Evolutionary conservation across 106 monocot species (phyloP).

Genomic region (Platanthera guangdongensis): DNA sequence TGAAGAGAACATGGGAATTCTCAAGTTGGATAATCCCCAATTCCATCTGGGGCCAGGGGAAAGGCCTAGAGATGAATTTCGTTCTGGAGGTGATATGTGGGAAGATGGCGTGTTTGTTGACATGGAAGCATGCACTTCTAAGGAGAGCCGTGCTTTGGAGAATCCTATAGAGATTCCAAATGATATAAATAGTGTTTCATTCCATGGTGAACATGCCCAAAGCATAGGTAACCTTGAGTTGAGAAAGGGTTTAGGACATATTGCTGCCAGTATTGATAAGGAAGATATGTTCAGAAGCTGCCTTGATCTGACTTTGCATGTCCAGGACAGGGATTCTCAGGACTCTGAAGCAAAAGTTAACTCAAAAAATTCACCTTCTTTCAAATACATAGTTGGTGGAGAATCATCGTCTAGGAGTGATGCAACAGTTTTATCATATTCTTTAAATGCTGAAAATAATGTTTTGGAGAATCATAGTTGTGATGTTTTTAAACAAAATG

Average conservation of each 20-base stretch:
- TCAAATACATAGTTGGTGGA: neutral
- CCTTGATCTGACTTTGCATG: slow-evolving; percentile 39
- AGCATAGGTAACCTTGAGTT: slow-evolving; percentile 1
- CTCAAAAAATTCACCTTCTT: slow-evolving; percentile 16
- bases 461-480: slow-evolving; percentile 5
- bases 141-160: slow-evolving; percentile 11
- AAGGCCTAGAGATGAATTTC: slow-evolving; percentile 46
- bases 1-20: slow-evolving; percentile 39
- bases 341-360: slow-evolving; percentile 11
- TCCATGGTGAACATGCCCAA: slow-evolving; percentile 13
- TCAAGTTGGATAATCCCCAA: slow-evolving; percentile 67
- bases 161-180: slow-evolving; percentile 5
- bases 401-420: neutral
- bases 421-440: slow-evolving; percentile 8
- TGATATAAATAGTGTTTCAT: slow-evolving; percentile 8
- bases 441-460: slow-evolving; percentile 6
- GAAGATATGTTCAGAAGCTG: slow-evolving; percentile 66
- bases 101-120: slow-evolving; percentile 37
- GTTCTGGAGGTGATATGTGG: slow-evolving; percentile 41
- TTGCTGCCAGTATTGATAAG: slow-evolving; percentile 19
- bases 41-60: slow-evolving; percentile 92
- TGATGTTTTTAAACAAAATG: slow-evolving; percentile 9
- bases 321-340: slow-evolving; percentile 13
- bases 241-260: slow-evolving; percentile 11
- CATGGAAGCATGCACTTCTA: slow-evolving; percentile 23